Conservation (phyloP, 768 basidiomycete species). For the Royoungia palumana region DNA sequence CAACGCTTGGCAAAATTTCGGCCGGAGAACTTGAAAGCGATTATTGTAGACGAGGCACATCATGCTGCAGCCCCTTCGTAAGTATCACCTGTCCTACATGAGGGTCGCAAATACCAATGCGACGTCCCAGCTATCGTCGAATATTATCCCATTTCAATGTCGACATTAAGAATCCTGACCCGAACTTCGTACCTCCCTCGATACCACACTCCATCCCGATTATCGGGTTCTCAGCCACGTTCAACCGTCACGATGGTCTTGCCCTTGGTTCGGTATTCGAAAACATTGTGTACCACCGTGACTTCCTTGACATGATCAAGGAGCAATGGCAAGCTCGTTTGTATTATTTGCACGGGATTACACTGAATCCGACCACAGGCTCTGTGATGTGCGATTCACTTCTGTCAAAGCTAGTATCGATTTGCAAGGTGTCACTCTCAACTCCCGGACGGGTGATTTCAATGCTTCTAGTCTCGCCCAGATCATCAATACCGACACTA, state of each 20-base stretch:
- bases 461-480: conserved; percentile 71
- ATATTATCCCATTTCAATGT: conserved; percentile 82
- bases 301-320: conserved; percentile 89
- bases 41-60: conserved; percentile 92
- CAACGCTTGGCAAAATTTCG: conserved; percentile 73
- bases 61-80: conserved; percentile 92
- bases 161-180: conserved; percentile 55
- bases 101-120: conserved; percentile 2
- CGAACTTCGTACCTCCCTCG: conserved; percentile 34
- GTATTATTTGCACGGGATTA: background rate
- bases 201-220: conserved; percentile 64
- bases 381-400: conserved; percentile 85
- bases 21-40: conserved; percentile 59
- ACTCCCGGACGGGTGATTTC: conserved; percentile 74
- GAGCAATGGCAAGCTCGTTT: conserved; percentile 67
- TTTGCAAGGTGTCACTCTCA: conserved; percentile 64
- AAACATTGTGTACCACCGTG: conserved; percentile 87
- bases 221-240: conserved; percentile 94
- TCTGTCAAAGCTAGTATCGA: conserved; percentile 74
- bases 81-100: background rate
- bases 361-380: conserved; percentile 42
- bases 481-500: conserved; percentile 73
- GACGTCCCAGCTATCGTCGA: conserved; percentile 60
- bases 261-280: conserved; percentile 88
- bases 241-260: conserved; percentile 86